phyloP scores from a whole-genome alignment of 202 grass and related monocot genomes.

The Hordeum pubiflorum region DNA sequence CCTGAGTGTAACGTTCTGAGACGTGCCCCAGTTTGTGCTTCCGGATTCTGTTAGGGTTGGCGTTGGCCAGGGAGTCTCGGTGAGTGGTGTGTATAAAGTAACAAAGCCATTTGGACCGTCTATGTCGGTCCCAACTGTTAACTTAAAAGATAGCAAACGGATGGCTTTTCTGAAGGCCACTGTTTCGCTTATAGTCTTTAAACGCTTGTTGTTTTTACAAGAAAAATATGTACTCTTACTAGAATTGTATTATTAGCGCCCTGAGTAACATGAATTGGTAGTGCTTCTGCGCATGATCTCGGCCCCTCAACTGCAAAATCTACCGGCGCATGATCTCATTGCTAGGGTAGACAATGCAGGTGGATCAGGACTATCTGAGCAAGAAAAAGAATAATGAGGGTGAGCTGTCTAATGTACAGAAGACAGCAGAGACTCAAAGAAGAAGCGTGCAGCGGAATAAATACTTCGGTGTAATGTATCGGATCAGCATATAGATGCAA shows the following conservation, averaged over 20 bases:
- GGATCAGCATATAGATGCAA: too few species aligned
- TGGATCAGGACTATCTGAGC: too few species aligned
- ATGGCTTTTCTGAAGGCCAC: background rate
- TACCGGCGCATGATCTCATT: background rate
- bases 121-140: background rate
- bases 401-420: too few species aligned
- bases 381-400: too few species aligned
- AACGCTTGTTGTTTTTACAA: background rate
- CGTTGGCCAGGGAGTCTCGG: slow-evolving; percentile 23
- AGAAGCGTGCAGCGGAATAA: too few species aligned
- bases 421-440: too few species aligned
- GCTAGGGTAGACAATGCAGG: background rate
- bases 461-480: too few species aligned
- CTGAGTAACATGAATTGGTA: background rate
- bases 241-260: background rate
- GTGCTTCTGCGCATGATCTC: background rate
- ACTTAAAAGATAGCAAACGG: background rate
- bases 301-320: background rate
- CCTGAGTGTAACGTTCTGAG: slow-evolving; percentile 36
- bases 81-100: slow-evolving; percentile 30
- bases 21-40: slow-evolving; percentile 4
- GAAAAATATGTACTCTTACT: too few species aligned
- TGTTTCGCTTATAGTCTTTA: background rate
- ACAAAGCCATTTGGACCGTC: slow-evolving; percentile 4
- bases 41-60: slow-evolving; percentile 13